phyloP scores from a whole-genome alignment of 2,329 filamentous ascomycete species.

The Alternaria dauci region DNA sequence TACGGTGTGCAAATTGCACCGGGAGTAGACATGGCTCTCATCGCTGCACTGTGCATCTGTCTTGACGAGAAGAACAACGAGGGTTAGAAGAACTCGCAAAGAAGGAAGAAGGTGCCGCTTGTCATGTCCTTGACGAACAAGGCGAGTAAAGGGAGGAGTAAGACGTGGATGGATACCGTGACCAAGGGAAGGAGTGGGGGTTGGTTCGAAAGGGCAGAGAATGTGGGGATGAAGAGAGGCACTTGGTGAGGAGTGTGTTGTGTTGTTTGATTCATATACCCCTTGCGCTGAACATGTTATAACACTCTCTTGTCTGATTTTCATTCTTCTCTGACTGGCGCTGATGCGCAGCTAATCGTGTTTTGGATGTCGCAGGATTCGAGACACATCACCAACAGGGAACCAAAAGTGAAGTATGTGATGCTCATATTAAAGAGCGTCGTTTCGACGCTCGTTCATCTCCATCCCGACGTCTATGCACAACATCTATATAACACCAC shows the following conservation, averaged over 20 bases:
- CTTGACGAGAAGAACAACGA: constrained; percentile 64
- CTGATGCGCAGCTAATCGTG: background rate
- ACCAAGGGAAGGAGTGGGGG: background rate
- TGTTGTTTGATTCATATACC: background rate
- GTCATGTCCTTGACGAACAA: background rate
- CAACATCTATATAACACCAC: background rate
- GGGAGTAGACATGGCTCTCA: constrained; percentile 70
- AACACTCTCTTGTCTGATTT: background rate
- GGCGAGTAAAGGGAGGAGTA: background rate
- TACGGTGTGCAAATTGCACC: constrained; percentile 71
- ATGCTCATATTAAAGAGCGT: constrained; percentile 5
- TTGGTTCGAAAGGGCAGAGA: background rate
- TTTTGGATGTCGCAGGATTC: background rate
- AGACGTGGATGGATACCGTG: background rate
- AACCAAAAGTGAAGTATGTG: background rate
- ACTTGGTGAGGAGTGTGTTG: background rate
- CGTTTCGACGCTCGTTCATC: background rate
- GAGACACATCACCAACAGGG: background rate
- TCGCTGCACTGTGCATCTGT: constrained; percentile 72
- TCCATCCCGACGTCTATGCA: background rate
- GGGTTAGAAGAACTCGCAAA: background rate
- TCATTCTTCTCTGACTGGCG: background rate
- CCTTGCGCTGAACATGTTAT: background rate
- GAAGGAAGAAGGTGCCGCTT: background rate
- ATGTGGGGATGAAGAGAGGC: background rate